Conservation (phyloP, 2,329 filamentous ascomycete species). For the Phoma sp. region DNA sequence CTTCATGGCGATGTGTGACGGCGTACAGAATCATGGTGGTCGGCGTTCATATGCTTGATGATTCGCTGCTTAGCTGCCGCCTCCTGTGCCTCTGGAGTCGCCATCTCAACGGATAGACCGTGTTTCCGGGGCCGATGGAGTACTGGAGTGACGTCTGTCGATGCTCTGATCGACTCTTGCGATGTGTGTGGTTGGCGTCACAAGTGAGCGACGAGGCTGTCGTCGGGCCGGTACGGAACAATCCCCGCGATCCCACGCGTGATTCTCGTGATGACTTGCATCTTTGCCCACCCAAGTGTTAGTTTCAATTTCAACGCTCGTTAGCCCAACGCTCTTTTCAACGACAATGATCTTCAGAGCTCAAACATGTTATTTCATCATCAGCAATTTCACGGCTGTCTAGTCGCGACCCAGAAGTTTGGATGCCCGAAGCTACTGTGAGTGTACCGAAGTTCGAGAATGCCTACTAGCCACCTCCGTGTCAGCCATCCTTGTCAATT, state of each 20-base stretch:
- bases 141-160: slow-evolving; percentile 2
- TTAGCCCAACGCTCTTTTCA: slow-evolving; percentile 16
- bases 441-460: slow-evolving; percentile 5
- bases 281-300: not conserved
- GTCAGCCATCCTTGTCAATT: slow-evolving; percentile 8
- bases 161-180: slow-evolving; percentile 1
- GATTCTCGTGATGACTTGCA: slow-evolving; percentile 5
- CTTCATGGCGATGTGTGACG: not conserved
- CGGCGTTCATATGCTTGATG: slow-evolving; percentile 85
- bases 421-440: not conserved
- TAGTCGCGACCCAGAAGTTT: not conserved
- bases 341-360: not conserved
- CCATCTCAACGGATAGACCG: slow-evolving; percentile 27
- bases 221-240: slow-evolving; percentile 20
- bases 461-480: slow-evolving; percentile 1
- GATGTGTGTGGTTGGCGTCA: slow-evolving; percentile 16
- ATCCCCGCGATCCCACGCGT: slow-evolving; percentile 13
- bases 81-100: slow-evolving; percentile 50
- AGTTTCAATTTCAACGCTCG: slow-evolving; percentile 7
- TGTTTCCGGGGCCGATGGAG: slow-evolving; percentile 2
- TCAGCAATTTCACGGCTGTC: not conserved
- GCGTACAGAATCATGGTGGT: slow-evolving; percentile 73
- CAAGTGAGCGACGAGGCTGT: slow-evolving; percentile 7
- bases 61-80: slow-evolving; percentile 66
- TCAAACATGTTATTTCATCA: not conserved